Percentiles rank a stretch among this genome's conserved stretches.
Evolutionary conservation across 495 filamentous ascomycete species (phyloP).

Genomic region (Penicillium longicatenatum): DNA sequence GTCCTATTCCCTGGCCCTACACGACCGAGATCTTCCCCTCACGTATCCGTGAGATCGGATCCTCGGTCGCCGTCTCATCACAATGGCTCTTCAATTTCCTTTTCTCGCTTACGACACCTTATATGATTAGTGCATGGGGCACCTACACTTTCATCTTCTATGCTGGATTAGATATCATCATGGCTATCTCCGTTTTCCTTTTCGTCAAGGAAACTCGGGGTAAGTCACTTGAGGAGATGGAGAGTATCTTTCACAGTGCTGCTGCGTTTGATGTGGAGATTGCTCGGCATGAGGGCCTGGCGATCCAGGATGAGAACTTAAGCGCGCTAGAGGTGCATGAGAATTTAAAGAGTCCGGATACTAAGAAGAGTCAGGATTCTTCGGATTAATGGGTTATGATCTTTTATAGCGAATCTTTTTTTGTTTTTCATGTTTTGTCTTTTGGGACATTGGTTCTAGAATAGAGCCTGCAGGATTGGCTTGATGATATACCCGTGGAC

Average conservation of each 20-base stretch:
- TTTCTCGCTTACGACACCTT: conserved; percentile 51
- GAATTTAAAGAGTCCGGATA: conserved; percentile 1
- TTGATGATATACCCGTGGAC: background rate
- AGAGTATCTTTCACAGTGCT: conserved; percentile 32
- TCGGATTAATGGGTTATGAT: conserved; percentile 5
- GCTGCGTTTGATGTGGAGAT: conserved; percentile 31
- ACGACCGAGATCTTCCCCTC: conserved; percentile 53
- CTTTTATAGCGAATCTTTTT: background rate
- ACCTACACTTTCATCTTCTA: conserved; percentile 55
- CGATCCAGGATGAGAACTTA: conserved; percentile 11
- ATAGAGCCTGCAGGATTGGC: background rate
- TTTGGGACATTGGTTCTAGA: background rate
- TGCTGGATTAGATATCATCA: conserved; percentile 35
- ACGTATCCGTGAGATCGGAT: conserved; percentile 48
- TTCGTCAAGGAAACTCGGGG: conserved; percentile 65
- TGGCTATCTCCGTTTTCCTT: conserved; percentile 57
- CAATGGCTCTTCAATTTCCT: conserved; percentile 57
- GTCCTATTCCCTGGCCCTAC: conserved; percentile 54
- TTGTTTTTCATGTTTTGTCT: background rate
- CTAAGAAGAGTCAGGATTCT: conserved; percentile 11
- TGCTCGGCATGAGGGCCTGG: conserved; percentile 17
- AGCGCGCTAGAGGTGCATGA: conserved; percentile 19
- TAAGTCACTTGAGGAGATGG: conserved; percentile 49
- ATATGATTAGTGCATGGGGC: conserved; percentile 45
- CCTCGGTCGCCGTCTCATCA: conserved; percentile 41